Conservation (phyloP, 176 grass and related monocot genomes). For the Puya raimondii region DNA sequence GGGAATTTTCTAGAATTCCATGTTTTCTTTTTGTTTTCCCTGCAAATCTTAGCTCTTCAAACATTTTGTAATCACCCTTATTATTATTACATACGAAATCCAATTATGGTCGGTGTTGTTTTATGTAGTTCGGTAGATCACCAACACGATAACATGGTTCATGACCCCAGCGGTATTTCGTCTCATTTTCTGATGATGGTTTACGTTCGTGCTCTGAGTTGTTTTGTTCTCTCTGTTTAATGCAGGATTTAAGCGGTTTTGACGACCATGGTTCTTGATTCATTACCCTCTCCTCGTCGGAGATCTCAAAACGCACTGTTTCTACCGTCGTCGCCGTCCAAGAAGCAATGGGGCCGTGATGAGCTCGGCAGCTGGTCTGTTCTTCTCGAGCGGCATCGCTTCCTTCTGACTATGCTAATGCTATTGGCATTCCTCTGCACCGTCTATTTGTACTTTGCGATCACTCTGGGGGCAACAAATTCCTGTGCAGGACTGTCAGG, state of each 20-base stretch:
- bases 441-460: conserved; percentile 89
- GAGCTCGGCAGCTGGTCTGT: conserved; percentile 60
- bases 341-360: conserved; percentile 50
- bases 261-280: conserved; percentile 67
- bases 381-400: conserved; percentile 68
- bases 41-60: too few relatives aligned
- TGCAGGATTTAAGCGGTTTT: conserved; percentile 23
- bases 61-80: too few relatives aligned
- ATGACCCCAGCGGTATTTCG: too few relatives aligned
- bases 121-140: too few relatives aligned
- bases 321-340: conserved; percentile 28
- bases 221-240: conserved; percentile 9
- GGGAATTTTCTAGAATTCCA: too few relatives aligned
- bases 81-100: too few relatives aligned
- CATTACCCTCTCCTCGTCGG: conserved; percentile 75
- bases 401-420: conserved; percentile 68
- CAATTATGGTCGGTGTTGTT: too few relatives aligned
- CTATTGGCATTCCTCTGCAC: conserved; percentile 81
- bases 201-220: too few relatives aligned
- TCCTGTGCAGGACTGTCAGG: conserved; percentile 47
- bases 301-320: conserved; percentile 70
- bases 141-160: too few relatives aligned
- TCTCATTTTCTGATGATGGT: too few relatives aligned
- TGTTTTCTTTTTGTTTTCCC: too few relatives aligned
- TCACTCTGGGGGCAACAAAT: conserved; percentile 51